Evolutionary conservation across 2,329 filamentous ascomycete genomes (phyloP), one percentile per base, ranked within the genome.

Genomic region (Colletotrichum tofieldiae): DNA sequence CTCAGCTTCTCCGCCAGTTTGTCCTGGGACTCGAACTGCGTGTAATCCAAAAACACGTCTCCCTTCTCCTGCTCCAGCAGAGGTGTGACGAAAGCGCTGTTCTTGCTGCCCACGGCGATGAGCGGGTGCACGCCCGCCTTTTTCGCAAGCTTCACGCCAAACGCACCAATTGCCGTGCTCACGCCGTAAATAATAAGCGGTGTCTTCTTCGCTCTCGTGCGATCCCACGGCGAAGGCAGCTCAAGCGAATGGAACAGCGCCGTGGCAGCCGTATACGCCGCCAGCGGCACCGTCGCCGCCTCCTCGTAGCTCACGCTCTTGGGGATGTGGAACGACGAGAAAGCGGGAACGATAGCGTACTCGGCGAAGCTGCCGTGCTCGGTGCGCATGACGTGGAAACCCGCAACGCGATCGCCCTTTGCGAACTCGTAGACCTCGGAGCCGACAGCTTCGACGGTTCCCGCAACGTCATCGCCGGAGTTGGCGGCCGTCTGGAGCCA

Each of bases 281-380:
- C 87, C 2, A 91, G 79, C 0, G 89, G 89, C 41, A 91, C 84
- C 0, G 89, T 88, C 18, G 89, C 86, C 2, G 85, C 89, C 78
- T 89, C 88, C 78, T 91, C 87, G 64, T 88, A 90, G 26, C 82
- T 84, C 3, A 83, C 83, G 23, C 82, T 78, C 41, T 81, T 73
- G 0, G 89, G 87, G 23, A 90, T 81, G 74, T 86, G 86, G 76
- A 91, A 90, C 0, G 89, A 90, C 0, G 89, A 89, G 75, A 88
- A 83, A 43, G 85, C 83, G 79, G 83, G 86, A 0, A 86, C 86
- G 14, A 92, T 79, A 3, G 89, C 87, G 74, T 92, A 92, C 76
- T 92, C 90, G 4, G 90, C 91, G 72, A 87, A 93, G 9, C 83
- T 85, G 2, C 91, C 91, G 45, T 84, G 77, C 0, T 85, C 82